Percentiles rank a stretch among this genome's conserved stretches.
phyloP scores from a whole-genome alignment of 2,329 filamentous ascomycete species.

The Penicillium sp. region DNA sequence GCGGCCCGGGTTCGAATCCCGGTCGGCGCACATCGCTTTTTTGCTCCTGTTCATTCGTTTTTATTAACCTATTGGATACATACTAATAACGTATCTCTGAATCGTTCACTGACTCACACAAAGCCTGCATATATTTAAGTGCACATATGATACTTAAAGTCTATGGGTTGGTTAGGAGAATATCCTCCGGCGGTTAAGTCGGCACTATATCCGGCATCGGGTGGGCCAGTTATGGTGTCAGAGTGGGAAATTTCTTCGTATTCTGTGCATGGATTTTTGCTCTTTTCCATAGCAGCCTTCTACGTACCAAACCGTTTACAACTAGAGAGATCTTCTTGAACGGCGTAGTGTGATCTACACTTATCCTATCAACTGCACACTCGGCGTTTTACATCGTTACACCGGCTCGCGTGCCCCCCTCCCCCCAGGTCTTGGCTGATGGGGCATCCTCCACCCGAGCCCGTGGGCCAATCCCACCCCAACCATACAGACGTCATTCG shows the following conservation, averaged over 20 bases:
- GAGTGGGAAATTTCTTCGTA: slow-evolving; percentile 1
- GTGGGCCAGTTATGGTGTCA: slow-evolving; percentile 16
- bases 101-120: too few species aligned
- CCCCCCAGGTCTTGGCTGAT: slow-evolving; percentile 14
- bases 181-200: slow-evolving; percentile 11
- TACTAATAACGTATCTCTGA: too few species aligned
- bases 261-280: not conserved
- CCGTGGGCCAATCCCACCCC: slow-evolving; percentile 10
- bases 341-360: not conserved
- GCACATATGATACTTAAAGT: too few species aligned
- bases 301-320: not conserved
- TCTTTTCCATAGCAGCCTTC: not conserved
- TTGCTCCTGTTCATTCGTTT: not conserved
- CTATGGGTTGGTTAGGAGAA: not conserved
- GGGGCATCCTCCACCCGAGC: slow-evolving; percentile 16
- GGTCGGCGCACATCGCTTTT: slow-evolving; percentile 15
- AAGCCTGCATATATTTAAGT: too few species aligned
- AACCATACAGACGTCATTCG: slow-evolving; percentile 1
- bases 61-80: not conserved
- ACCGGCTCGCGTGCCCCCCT: slow-evolving; percentile 7
- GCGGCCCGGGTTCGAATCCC: slow-evolving; percentile 29
- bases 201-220: slow-evolving; percentile 6
- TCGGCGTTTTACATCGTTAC: not conserved
- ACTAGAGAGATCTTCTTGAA: not conserved
- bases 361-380: not conserved